phyloP scores from a whole-genome alignment of 805 yeast genomes.

The Sugiyamaella lignohabitans region DNA sequence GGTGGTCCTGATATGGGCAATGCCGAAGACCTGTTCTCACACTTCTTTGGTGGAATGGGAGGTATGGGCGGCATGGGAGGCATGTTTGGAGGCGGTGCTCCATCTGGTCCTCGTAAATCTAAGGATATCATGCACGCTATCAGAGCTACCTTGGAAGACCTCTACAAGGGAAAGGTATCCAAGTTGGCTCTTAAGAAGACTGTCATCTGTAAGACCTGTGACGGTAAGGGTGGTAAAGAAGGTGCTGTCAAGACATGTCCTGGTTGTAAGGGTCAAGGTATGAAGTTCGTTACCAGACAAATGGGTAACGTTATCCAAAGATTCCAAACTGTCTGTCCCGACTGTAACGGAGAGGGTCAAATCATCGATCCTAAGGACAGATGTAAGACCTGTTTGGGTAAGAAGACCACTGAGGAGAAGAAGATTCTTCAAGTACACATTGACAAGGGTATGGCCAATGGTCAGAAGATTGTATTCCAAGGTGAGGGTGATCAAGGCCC shows the following conservation, averaged over 20 bases:
- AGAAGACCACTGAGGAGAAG: slow-evolving; percentile 79
- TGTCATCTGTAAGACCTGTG: slow-evolving; percentile 77
- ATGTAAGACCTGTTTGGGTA: slow-evolving; percentile 83
- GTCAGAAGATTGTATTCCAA: slow-evolving; percentile 80
- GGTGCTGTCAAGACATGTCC: slow-evolving; percentile 84
- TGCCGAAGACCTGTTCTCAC: slow-evolving; percentile 69
- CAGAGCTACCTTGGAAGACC: slow-evolving; percentile 81
- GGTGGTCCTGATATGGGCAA: slow-evolving; percentile 63
- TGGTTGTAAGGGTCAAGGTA: slow-evolving; percentile 86
- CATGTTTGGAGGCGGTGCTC: slow-evolving; percentile 38
- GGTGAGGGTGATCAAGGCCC: slow-evolving; percentile 99
- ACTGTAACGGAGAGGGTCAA: slow-evolving; percentile 89
- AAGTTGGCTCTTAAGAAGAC: slow-evolving; percentile 93
- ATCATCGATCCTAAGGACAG: slow-evolving; percentile 79
- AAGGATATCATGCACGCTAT: slow-evolving; percentile 87
- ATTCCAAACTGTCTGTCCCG: slow-evolving; percentile 90
- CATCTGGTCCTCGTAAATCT: slow-evolving; percentile 81
- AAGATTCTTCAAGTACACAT: slow-evolving; percentile 90
- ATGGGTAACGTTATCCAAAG: slow-evolving; percentile 99
- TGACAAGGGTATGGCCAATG: slow-evolving; percentile 95
- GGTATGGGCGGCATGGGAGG: slow-evolving; percentile 36
- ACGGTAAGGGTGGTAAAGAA: slow-evolving; percentile 94
- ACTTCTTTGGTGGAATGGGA: slow-evolving; percentile 71
- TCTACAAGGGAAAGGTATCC: slow-evolving; percentile 88
- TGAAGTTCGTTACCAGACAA: slow-evolving; percentile 87